A percentile compares a stretch with the other conserved stretches of the same genome.
Evolutionary conservation across 2,329 filamentous ascomycete genomes (phyloP).

Genomic region (Tolypocladium endophyticum): DNA sequence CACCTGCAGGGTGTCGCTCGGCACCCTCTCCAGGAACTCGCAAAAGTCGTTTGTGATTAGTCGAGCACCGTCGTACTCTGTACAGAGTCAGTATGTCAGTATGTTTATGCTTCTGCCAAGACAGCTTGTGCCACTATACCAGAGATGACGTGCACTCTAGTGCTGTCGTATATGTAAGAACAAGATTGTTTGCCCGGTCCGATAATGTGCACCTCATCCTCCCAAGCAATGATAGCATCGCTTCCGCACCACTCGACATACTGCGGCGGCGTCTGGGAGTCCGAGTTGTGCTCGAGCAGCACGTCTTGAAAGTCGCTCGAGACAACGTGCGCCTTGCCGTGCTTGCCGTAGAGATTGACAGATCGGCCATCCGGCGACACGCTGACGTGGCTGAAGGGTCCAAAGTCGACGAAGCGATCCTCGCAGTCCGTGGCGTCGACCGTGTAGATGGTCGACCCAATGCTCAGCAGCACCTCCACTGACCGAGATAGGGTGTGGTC

Average conservation of each 20-base stretch:
- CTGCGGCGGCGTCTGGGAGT: constrained; percentile 72
- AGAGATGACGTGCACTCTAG: constrained; percentile 76
- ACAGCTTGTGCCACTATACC: constrained; percentile 36
- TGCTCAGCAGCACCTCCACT: constrained; percentile 83
- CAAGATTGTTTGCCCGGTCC: constrained; percentile 69
- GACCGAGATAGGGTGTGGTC: constrained; percentile 82
- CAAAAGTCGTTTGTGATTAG: constrained; percentile 89
- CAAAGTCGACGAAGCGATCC: constrained; percentile 82
- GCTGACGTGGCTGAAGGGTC: constrained; percentile 81
- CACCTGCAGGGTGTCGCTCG: constrained; percentile 75
- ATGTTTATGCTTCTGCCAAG: not conserved
- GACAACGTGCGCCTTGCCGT: constrained; percentile 83
- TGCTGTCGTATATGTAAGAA: constrained; percentile 81
- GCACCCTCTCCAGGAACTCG: constrained; percentile 93
- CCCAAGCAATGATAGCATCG: constrained; percentile 92
- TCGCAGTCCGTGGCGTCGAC: constrained; percentile 85
- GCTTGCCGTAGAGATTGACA: constrained; percentile 75
- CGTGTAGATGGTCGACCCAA: constrained; percentile 73
- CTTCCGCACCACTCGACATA: constrained; percentile 95
- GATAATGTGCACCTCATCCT: constrained; percentile 91
- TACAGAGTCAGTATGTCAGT: not conserved
- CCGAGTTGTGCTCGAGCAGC: constrained; percentile 83
- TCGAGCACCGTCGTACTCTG: constrained; percentile 73
- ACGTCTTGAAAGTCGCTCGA: constrained; percentile 91
- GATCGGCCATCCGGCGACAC: constrained; percentile 88